Evolutionary conservation across 2,329 filamentous ascomycete genomes (phyloP).

Genomic region (Clarireedia homoeocarpa): DNA sequence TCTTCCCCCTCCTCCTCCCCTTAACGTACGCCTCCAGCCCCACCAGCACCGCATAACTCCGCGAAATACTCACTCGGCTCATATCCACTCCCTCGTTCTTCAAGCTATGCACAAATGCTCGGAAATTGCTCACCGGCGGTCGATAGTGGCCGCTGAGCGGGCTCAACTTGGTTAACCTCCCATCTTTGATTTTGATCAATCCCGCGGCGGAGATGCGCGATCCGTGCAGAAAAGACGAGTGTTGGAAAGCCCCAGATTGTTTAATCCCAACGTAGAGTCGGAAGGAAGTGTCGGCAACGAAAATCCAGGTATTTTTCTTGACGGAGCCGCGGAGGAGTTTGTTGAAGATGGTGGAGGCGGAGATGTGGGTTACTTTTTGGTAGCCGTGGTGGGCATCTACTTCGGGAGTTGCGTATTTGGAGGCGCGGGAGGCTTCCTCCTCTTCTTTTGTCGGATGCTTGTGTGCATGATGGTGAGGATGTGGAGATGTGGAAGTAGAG

Average conservation of each 20-base stretch:
- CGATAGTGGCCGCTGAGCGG: conserved; percentile 75
- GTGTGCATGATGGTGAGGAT: conserved; percentile 18
- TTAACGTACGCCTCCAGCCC: conserved; percentile 75
- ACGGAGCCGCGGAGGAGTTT: conserved; percentile 71
- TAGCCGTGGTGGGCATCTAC: conserved; percentile 53
- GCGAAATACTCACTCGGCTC: conserved; percentile 67
- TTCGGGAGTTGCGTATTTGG: conserved; percentile 58
- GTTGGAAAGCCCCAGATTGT: conserved; percentile 79
- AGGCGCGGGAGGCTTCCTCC: conserved; percentile 46
- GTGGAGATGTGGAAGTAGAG: not conserved
- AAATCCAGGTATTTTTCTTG: conserved; percentile 89
- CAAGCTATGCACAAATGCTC: conserved; percentile 68
- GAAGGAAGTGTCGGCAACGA: conserved; percentile 79
- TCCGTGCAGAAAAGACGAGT: conserved; percentile 82
- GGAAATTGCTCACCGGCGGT: conserved; percentile 70
- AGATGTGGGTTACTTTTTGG: conserved; percentile 58
- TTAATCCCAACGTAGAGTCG: conserved; percentile 88
- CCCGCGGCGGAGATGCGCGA: conserved; percentile 76
- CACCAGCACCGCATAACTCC: conserved; percentile 73
- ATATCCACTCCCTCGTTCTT: conserved; percentile 71
- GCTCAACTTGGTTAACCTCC: conserved; percentile 65
- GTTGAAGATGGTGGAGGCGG: conserved; percentile 66
- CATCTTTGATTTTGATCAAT: conserved; percentile 76
- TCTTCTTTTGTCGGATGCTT: conserved; percentile 34
- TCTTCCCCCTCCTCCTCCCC: conserved; percentile 55